Percentiles rank a stretch among this genome's conserved stretches.
Evolutionary conservation across 2,329 filamentous ascomycete genomes (phyloP).

Genomic region (Chlorencoelia australis): DNA sequence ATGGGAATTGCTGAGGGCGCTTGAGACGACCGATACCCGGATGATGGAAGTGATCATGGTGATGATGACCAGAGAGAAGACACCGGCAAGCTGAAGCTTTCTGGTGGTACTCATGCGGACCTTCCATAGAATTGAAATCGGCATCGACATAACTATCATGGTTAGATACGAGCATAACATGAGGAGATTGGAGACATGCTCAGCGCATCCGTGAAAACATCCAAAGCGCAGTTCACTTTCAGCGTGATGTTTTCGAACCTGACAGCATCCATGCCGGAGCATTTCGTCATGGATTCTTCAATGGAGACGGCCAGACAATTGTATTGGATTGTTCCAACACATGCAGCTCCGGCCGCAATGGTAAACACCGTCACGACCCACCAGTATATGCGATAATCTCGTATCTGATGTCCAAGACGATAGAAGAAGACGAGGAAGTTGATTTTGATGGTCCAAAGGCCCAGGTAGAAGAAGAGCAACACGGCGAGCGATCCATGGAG

Average conservation of each 20-base stretch:
- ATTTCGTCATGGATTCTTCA: background rate
- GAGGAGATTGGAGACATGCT: background rate
- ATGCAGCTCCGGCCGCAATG: background rate
- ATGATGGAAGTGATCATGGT: background rate
- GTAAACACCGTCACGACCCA: background rate
- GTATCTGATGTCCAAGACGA: background rate
- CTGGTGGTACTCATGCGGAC: background rate
- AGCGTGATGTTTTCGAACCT: background rate
- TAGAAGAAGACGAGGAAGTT: background rate
- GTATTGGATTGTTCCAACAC: background rate
- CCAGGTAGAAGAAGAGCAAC: background rate
- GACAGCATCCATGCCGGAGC: background rate
- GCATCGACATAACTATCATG: background rate
- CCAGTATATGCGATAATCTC: background rate
- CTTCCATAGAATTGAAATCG: background rate
- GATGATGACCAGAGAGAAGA: slow-evolving; percentile 2
- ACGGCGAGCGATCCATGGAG: background rate
- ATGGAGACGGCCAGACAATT: background rate
- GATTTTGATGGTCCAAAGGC: background rate
- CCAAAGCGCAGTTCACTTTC: background rate
- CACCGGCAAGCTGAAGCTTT: background rate
- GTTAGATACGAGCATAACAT: background rate
- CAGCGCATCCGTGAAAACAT: background rate
- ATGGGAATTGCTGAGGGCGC: background rate
- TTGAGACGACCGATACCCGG: background rate